These are phyloP conservation scores for Phytophthora meadii DNA, from an alignment of 352 stramenopile species.

Conservation along the genomic window DNA sequence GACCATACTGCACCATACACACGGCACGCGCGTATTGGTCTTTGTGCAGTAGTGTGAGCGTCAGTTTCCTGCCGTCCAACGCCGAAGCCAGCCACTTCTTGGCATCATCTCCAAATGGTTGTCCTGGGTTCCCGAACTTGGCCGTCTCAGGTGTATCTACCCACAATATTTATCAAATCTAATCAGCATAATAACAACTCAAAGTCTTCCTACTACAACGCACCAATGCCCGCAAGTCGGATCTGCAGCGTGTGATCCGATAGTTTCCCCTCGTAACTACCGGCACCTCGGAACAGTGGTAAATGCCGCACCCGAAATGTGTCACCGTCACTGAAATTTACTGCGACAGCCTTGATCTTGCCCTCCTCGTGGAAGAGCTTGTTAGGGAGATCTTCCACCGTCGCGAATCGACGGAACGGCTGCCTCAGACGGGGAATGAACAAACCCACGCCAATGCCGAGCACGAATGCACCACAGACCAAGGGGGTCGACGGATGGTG, in stretches of 20 bases:
- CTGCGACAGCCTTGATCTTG: slow-evolving; percentile 53
- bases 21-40: slow-evolving; percentile 88
- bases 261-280: slow-evolving; percentile 59
- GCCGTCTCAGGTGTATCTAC: slow-evolving; percentile 85
- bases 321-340: slow-evolving; percentile 82
- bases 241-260: slow-evolving; percentile 88
- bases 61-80: slow-evolving; percentile 62
- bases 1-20: slow-evolving; percentile 83
- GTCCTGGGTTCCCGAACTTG: slow-evolving; percentile 81
- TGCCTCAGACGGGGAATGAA: slow-evolving; percentile 61
- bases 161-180: not conserved
- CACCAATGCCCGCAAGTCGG: slow-evolving; percentile 80
- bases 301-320: slow-evolving; percentile 83
- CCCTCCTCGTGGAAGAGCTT: slow-evolving; percentile 72
- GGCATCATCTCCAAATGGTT: slow-evolving; percentile 83
- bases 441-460: slow-evolving; percentile 64
- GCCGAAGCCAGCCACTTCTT: slow-evolving; percentile 70
- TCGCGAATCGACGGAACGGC: slow-evolving; percentile 76
- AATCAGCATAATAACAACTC: not conserved
- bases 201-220: not conserved
- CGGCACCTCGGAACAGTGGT: slow-evolving; percentile 52
- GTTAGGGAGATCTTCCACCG: slow-evolving; percentile 82
- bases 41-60: slow-evolving; percentile 81
- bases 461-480: slow-evolving; percentile 57
- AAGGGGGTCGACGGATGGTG: slow-evolving; percentile 47